Evolutionary conservation across 805 yeast species (phyloP).

Genomic region (Lachancea thermotolerans): DNA sequence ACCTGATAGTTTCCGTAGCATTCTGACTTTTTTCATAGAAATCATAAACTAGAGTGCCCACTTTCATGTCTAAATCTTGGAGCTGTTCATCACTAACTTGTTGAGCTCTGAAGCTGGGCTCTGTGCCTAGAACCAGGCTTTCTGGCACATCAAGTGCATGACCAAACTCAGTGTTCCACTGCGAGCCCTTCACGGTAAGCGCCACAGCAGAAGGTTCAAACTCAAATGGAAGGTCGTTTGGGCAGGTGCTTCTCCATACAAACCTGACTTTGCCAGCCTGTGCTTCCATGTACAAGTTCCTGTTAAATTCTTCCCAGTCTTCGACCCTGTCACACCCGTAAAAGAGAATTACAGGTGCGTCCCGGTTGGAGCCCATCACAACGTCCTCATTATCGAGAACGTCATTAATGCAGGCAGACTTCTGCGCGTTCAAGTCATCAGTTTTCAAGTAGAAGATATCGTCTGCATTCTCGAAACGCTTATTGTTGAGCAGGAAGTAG

Average conservation of each 20-base stretch:
- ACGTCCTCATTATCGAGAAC: slow-evolving; percentile 43
- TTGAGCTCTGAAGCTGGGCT: slow-evolving; percentile 11
- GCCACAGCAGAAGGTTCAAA: slow-evolving; percentile 31
- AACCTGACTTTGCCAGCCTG: slow-evolving; percentile 59
- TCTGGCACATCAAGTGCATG: slow-evolving; percentile 29
- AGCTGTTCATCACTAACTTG: slow-evolving; percentile 22
- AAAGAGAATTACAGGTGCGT: slow-evolving; percentile 52
- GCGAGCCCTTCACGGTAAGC: slow-evolving; percentile 25
- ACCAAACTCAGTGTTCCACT: slow-evolving; percentile 32
- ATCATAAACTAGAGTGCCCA: slow-evolving; percentile 47
- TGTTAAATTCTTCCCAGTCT: slow-evolving; percentile 50
- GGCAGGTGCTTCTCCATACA: slow-evolving; percentile 62
- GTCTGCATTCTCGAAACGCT: slow-evolving; percentile 52
- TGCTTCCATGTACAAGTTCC: slow-evolving; percentile 53
- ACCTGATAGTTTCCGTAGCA: slow-evolving; percentile 31
- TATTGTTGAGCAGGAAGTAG: slow-evolving; percentile 23
- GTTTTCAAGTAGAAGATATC: slow-evolving; percentile 78
- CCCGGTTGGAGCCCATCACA: slow-evolving; percentile 43
- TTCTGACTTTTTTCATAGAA: slow-evolving; percentile 29
- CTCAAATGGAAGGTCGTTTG: slow-evolving; percentile 36
- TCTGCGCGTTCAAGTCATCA: slow-evolving; percentile 27
- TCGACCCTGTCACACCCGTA: slow-evolving; percentile 58
- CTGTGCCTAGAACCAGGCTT: slow-evolving; percentile 41
- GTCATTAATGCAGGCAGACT: neutral
- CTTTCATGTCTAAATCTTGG: slow-evolving; percentile 52